Base-by-base conservation (phyloP, 139 green algal species). In the Auxenochlorella pyrenoidosa region DNA sequence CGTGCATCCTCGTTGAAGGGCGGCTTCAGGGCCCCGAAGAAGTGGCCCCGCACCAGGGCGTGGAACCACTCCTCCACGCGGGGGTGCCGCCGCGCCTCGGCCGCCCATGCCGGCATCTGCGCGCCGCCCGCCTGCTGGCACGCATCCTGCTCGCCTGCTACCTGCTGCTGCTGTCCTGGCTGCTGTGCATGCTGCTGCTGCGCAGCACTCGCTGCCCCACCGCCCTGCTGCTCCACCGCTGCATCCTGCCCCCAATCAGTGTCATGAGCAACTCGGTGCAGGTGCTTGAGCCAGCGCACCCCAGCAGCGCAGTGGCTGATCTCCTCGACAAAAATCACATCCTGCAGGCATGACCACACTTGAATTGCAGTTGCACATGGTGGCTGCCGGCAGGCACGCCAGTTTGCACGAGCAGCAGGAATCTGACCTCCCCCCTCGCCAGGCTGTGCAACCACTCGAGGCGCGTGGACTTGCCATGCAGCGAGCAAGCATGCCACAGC, bases 261-360 rank as follows among this genome's bases (percentile, higher is more conserved):
- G 4, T 63, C 40, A 2, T 63, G 63, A 32, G 93, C 91, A 0
- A 88, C 66, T 16, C 72, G 81, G 65, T 96, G 89, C 73, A 98
- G 88, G 80, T 96, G 94, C 54, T 40, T 92, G 13, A 98, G 93
- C 95, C 96, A 99, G 18, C 91, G 83, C 40, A 98, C 93, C 0
- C 97, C 97, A 15, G 96, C 96, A 0, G 90, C 94, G 89, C 95
- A 98, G 90, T 99, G 97, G 3, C 90, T 94, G 36, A 99, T 88
- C 87, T 99, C 96, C 91, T 98, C 97, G 19, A 94, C 90, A 80
- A 97, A 98, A 5, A 99, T 93, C 0, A 95, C 86, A 5, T 92
- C 66, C 89, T 78, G 82, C 44, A 59, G n/a, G n/a, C n/a, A n/a
- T n/a, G n/a, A n/a, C n/a, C 13, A 75, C 66, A 12, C 13, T 2